phyloP scores from a whole-genome alignment of 352 stramenopile species.

The Globisporangium sylvaticum region DNA sequence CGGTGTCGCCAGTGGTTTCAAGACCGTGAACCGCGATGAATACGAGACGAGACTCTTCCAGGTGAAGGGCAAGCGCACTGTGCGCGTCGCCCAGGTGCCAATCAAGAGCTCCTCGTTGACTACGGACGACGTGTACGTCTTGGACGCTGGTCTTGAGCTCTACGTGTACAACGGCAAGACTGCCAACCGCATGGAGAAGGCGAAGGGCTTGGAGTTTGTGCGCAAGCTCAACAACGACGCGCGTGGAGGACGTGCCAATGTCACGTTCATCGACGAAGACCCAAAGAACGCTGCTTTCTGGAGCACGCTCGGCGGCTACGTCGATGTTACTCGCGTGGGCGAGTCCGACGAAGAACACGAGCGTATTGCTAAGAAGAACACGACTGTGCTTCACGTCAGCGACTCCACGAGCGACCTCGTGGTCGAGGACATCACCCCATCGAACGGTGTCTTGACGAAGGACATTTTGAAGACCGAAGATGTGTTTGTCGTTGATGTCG shows the following conservation, averaged over 20 bases:
- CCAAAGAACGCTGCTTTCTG: conserved; percentile 91
- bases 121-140: conserved; percentile 92
- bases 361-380: conserved; percentile 51
- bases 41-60: conserved; percentile 87
- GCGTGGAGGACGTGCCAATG: conserved; percentile 71
- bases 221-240: conserved; percentile 85
- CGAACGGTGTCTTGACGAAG: conserved; percentile 73
- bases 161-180: conserved; percentile 83
- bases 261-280: conserved; percentile 88
- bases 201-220: conserved; percentile 88
- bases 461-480: conserved; percentile 80
- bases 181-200: conserved; percentile 88
- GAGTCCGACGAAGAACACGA: conserved; percentile 67
- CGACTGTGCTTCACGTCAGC: conserved; percentile 73
- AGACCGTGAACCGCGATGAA: conserved; percentile 83
- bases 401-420: conserved; percentile 56
- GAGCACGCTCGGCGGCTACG: conserved; percentile 84
- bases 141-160: conserved; percentile 91
- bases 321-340: conserved; percentile 57
- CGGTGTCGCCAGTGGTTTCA: conserved; percentile 92
- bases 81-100: conserved; percentile 86
- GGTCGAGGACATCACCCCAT: conserved; percentile 59
- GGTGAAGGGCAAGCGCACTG: conserved; percentile 88
- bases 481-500: conserved; percentile 92
- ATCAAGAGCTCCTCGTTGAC: conserved; percentile 84